Conservation (phyloP, 2,329 filamentous ascomycete species). For the Fusarium anthophilum region DNA sequence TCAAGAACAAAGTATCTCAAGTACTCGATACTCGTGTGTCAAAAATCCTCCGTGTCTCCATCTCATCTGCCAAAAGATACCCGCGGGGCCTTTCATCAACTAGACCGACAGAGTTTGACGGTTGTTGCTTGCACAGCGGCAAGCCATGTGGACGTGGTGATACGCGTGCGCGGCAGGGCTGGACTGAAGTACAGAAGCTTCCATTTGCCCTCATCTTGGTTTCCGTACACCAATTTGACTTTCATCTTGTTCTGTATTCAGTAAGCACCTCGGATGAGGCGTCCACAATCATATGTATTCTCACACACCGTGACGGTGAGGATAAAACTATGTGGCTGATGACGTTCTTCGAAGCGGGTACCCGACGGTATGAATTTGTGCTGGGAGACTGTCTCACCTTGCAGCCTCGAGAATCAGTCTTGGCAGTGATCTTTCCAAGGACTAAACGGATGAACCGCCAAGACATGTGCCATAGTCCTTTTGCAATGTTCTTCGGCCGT, state of each 20-base stretch:
- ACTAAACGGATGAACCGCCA: not conserved
- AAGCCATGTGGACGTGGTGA: conserved; percentile 26
- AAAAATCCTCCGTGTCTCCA: not conserved
- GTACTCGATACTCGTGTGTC: conserved; percentile 25
- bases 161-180: conserved; percentile 18
- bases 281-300: not conserved
- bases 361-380: not conserved
- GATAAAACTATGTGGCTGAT: conserved; percentile 13
- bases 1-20: conserved; percentile 19
- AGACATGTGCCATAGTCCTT: not conserved
- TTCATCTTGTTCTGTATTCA: conserved; percentile 2
- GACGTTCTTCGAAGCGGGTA: not conserved
- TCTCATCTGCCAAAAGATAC: not conserved
- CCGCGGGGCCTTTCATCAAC: not conserved
- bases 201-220: conserved; percentile 2
- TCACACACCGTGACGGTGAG: conserved; percentile 6
- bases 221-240: conserved; percentile 3
- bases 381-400: conserved; percentile 1
- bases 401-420: not conserved
- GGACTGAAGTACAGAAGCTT: conserved; percentile 1
- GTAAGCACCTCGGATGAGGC: conserved; percentile 11
- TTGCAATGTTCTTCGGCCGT: conserved; percentile 5
- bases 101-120: conserved; percentile 12
- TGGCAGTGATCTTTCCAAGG: not conserved
- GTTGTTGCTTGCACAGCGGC: conserved; percentile 9